These are phyloP conservation scores for Tylopilus felleus DNA, from an alignment of 768 basidiomycete genomes.

Conservation along the genomic window DNA sequence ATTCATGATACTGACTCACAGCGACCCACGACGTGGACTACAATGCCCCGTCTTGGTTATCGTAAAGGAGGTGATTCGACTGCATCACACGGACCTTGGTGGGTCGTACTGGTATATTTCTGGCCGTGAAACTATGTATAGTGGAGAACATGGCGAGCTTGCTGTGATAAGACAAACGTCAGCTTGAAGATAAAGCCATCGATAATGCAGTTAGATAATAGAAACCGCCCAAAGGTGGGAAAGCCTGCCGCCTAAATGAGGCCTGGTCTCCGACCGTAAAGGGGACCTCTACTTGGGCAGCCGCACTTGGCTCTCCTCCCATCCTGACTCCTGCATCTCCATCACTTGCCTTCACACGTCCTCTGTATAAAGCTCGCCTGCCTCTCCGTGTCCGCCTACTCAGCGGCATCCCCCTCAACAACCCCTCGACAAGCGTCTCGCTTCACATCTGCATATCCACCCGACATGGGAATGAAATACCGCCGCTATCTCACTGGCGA, in stretches of 20 bases:
- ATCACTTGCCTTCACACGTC: slow-evolving; percentile 28
- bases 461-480: slow-evolving; percentile 83
- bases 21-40: no score
- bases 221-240: slow-evolving; percentile 24
- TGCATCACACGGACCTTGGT: background rate
- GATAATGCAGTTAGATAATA: slow-evolving; percentile 2
- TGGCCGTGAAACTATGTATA: background rate
- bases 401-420: slow-evolving; percentile 2
- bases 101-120: background rate
- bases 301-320: slow-evolving; percentile 2
- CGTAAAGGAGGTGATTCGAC: no score
- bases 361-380: slow-evolving; percentile 25
- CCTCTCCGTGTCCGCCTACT: background rate
- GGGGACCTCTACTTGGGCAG: slow-evolving; percentile 13
- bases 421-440: background rate
- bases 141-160: background rate
- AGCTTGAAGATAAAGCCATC: background rate
- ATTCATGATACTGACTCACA: background rate
- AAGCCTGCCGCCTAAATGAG: slow-evolving; percentile 21
- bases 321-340: slow-evolving; percentile 4
- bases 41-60: no score
- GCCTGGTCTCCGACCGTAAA: slow-evolving; percentile 23
- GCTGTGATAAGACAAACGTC: background rate
- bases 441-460: background rate
- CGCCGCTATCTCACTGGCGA: slow-evolving; percentile 82